A percentile compares a stretch with the other conserved stretches of the same genome.
Evolutionary conservation across 805 yeast genomes (phyloP).

Genomic region (Suhomyces prunicola): DNA sequence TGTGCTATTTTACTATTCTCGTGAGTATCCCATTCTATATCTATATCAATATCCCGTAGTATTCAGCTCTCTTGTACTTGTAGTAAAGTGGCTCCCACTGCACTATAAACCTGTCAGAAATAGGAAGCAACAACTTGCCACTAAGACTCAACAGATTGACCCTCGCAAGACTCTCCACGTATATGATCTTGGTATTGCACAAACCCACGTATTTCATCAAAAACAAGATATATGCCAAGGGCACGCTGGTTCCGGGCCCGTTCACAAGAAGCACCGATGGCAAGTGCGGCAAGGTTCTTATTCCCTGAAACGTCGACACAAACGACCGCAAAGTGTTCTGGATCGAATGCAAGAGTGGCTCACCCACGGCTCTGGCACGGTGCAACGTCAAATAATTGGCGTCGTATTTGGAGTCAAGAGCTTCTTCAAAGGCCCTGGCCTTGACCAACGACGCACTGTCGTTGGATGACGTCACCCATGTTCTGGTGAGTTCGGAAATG

Average conservation of each 20-base stretch:
- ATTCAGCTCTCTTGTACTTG: constrained; percentile 61
- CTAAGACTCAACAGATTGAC: constrained; percentile 72
- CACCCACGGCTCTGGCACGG: constrained; percentile 63
- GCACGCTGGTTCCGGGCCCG: constrained; percentile 84
- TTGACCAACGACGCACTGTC: constrained; percentile 49
- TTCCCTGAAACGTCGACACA: constrained; percentile 20
- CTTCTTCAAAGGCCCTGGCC: constrained; percentile 35
- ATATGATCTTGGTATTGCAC: constrained; percentile 57
- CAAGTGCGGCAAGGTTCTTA: constrained; percentile 24
- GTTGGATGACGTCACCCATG: constrained; percentile 47
- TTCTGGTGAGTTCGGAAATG: constrained; percentile 22
- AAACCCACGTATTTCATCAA: constrained; percentile 46
- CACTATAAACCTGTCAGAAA: constrained; percentile 76
- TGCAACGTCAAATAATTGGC: constrained; percentile 34
- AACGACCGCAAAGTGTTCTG: constrained; percentile 43
- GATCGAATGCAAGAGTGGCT: constrained; percentile 46
- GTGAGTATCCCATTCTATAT: neutral
- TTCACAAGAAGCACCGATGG: constrained; percentile 55
- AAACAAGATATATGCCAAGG: constrained; percentile 59
- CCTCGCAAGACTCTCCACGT: constrained; percentile 85
- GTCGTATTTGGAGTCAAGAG: constrained; percentile 9
- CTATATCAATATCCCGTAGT: constrained; percentile 71
- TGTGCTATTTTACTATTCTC: neutral
- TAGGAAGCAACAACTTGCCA: constrained; percentile 67
- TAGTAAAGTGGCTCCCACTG: constrained; percentile 75